Evolutionary conservation across 176 grass and related monocot genomes (phyloP), one percentile per base, ranked within the genome.

Genomic region (Calamus simplicifolius): DNA sequence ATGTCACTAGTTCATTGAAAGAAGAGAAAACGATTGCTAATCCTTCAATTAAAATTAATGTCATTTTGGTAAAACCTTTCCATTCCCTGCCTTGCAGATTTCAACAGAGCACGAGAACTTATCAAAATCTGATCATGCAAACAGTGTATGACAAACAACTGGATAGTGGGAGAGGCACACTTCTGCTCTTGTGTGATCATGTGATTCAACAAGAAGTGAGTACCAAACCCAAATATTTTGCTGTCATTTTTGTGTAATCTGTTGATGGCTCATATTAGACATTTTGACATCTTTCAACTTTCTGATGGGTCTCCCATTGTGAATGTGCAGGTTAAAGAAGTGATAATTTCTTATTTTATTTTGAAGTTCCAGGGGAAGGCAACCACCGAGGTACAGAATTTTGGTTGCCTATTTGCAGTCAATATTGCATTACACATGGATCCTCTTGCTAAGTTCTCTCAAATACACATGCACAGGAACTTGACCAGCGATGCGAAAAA

Each of bases 101-200:
- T 68, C 76, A 92, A 61, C 75, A 82, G 70, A 88, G 85, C 66
- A 84, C 88, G 81, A 66, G 48, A 16, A 30, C 62, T 49, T 97
- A 97, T 62, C 93, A 92, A 64, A 88, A 97, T 73, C 75, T 92
- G 30, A 97, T 97, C 75, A 91, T 81, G 51, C 82, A 97, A 61
- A 88, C 93, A 35, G 88, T 97, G 87, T 88, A 97, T 78, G 93
- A 97, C 49, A 97, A 97, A 59, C 92, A 97, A 62, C 84, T 97
- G 59, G 92, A 97, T 25, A 97, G 92, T 75, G 92, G 92, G 4
- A 88, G 61, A 72, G 93, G 87, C 69, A 97, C 93, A 43, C 87
- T 92, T 75, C 87, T 91, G 17, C 93, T 85, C 56, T 70, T 95
- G 54, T 97, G 93, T 53, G 87, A 97, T 68, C 78, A 97, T 73